Base-by-base conservation (phyloP, 129 eudicot genomes). In the Centaurea solstitialis region DNA sequence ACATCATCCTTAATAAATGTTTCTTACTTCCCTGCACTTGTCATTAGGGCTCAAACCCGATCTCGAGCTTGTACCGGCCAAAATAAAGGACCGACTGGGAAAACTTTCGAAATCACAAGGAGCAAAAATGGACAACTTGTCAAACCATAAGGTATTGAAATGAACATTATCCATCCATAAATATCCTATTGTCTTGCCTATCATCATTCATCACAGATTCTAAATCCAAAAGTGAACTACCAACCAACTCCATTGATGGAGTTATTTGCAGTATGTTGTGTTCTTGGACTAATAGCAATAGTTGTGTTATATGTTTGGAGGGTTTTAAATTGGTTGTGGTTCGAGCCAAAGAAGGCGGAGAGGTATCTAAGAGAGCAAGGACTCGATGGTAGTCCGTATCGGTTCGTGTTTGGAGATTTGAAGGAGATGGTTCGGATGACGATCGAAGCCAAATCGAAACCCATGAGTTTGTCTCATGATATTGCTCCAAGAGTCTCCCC, bases 241-340 rank as follows among this genome's bases (percentile, higher is more conserved):
- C 47, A 41, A 41, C 20, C 8, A 21, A 15, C 62, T 53, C 62
- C 22, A 57, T 1, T 57, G 22, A 57, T 57, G 65, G 20, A 57
- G 65, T 17, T 57, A 1, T 17, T 57, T 17, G 22, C 22, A 57
- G 0, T n/a, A 5, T 57, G 65, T 57, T 57, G 65, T 39, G 70
- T 59, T 61, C 6, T 75, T 33, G 69, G 41, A 57, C 28, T 75
- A 28, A 23, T 53, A 59, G 30, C 26, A 12, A 38, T 75, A 9
- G 3, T 75, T 21, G 79, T 21, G 79, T 71, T 39, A 18, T 38
- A 3, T 18, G 33, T 20, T 9, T 75, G 79, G 79, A 75, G 30
- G 28, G 30, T 59, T 35, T 76, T 68, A 35, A 76, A 76, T 24
- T 65, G 80, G 80, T 67, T 76, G 40, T 76, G 80, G 80, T n/a